Percentiles rank a stretch among this genome's conserved stretches.
phyloP scores from a whole-genome alignment of 768 basidiomycete genomes.

The Pleurotus ostreatus region DNA sequence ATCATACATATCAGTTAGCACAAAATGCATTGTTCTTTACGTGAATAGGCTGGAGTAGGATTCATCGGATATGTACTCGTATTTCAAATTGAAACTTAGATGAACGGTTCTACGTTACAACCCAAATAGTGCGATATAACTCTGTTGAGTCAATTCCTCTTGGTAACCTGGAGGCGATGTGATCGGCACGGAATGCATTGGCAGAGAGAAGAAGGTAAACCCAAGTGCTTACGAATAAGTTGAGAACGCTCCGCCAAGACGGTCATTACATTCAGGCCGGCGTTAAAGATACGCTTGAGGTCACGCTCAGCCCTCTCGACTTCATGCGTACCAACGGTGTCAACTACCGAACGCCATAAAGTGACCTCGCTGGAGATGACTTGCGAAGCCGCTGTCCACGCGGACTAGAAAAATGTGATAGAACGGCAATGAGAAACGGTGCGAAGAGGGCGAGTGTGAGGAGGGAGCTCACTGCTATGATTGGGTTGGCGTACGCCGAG shows the following conservation, averaged over 20 bases:
- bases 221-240: conserved; percentile 3
- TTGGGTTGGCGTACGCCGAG: neutral
- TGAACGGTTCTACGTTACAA: neutral
- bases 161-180: neutral
- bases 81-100: too few relatives aligned
- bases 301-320: neutral
- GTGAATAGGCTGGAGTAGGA: too few relatives aligned
- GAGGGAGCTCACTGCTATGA: neutral
- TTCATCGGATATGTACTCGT: too few relatives aligned
- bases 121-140: neutral
- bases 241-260: neutral
- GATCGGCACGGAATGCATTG: neutral
- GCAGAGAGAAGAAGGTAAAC: neutral
- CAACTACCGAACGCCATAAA: neutral
- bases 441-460: neutral
- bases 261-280: conserved; percentile 4
- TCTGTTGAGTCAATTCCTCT: neutral
- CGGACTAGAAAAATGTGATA: neutral
- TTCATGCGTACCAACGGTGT: neutral
- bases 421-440: neutral
- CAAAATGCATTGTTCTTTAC: too few relatives aligned
- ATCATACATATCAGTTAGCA: too few relatives aligned
- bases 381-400: conserved; percentile 8
- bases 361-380: conserved; percentile 6
- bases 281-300: neutral